These are phyloP conservation scores for Penicillium sp. DNA, from an alignment of 2,329 filamentous ascomycete genomes.

Conservation along the genomic window DNA sequence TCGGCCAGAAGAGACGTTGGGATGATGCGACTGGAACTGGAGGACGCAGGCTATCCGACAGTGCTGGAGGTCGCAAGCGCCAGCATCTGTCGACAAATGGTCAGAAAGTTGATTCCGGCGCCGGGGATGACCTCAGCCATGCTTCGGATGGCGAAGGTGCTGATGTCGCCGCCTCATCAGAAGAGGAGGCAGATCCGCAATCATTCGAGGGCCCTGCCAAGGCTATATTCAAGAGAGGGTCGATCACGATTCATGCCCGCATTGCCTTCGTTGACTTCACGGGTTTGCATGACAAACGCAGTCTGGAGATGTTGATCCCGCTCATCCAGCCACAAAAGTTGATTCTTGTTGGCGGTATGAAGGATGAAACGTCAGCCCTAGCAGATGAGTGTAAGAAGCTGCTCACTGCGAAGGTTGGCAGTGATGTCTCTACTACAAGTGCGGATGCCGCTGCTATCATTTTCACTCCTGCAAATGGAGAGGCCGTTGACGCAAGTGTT, in stretches of 20 bases:
- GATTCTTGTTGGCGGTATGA: conserved; percentile 82
- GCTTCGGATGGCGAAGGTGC: conserved; percentile 60
- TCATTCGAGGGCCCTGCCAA: conserved; percentile 72
- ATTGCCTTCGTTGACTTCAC: conserved; percentile 91
- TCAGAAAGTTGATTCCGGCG: conserved; percentile 46
- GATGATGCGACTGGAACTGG: conserved; percentile 64
- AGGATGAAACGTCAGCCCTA: conserved; percentile 75
- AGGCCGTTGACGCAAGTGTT: conserved; percentile 82
- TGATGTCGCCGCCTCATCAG: conserved; percentile 59
- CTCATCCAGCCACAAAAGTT: conserved; percentile 92
- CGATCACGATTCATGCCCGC: conserved; percentile 69
- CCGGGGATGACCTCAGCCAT: conserved; percentile 54
- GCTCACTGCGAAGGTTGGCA: conserved; percentile 50
- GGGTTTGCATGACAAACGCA: conserved; percentile 89
- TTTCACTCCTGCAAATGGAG: conserved; percentile 77
- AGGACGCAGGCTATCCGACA: conserved; percentile 45
- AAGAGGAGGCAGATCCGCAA: conserved; percentile 56
- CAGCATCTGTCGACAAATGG: conserved; percentile 50
- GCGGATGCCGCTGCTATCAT: conserved; percentile 65
- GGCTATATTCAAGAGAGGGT: conserved; percentile 66
- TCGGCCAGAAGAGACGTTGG: conserved; percentile 95
- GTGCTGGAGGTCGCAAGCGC: conserved; percentile 60
- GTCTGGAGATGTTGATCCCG: conserved; percentile 90
- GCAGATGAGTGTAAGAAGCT: conserved; percentile 79
- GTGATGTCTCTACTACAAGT: conserved; percentile 42